Conservation (phyloP, 768 basidiomycete species). For the Trametes coccinea region DNA sequence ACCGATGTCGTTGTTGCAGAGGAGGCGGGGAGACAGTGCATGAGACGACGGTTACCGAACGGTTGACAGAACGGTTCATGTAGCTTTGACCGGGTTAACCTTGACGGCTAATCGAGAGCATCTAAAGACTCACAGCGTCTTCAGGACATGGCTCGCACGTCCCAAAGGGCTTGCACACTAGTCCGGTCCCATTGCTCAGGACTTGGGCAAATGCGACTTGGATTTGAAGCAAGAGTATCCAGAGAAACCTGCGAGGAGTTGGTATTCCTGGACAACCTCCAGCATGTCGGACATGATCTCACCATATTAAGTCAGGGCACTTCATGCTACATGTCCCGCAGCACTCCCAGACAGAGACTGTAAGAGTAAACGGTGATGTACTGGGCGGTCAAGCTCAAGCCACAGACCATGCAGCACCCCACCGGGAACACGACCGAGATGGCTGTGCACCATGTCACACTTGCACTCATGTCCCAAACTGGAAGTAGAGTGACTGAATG, state of each 20-base stretch:
- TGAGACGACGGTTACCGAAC: slow-evolving; percentile 89
- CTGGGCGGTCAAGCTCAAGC: neutral
- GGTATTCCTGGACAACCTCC: neutral
- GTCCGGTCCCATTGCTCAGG: slow-evolving; percentile 12
- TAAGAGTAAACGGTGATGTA: neutral
- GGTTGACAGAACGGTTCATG: slow-evolving; percentile 91
- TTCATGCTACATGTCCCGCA: slow-evolving; percentile 12
- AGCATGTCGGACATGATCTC: neutral
- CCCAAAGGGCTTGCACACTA: slow-evolving; percentile 53
- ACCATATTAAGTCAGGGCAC: slow-evolving; percentile 1
- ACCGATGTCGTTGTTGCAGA: neutral
- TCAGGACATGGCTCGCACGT: slow-evolving; percentile 64
- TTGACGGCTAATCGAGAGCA: too few species aligned
- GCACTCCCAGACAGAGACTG: neutral
- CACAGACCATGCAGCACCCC: neutral
- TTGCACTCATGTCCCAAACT: neutral
- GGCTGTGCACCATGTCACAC: neutral
- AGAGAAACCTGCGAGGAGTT: slow-evolving; percentile 8
- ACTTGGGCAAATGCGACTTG: slow-evolving; percentile 3
- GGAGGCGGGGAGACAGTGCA: slow-evolving; percentile 67
- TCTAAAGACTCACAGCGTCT: slow-evolving; percentile 49
- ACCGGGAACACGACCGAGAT: neutral
- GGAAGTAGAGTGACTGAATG: neutral
- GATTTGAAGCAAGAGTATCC: neutral
- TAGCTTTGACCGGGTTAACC: slow-evolving; percentile 45